Evolutionary conservation across 495 filamentous ascomycete genomes (phyloP).

Genomic region (Tetracladium marchalianum): DNA sequence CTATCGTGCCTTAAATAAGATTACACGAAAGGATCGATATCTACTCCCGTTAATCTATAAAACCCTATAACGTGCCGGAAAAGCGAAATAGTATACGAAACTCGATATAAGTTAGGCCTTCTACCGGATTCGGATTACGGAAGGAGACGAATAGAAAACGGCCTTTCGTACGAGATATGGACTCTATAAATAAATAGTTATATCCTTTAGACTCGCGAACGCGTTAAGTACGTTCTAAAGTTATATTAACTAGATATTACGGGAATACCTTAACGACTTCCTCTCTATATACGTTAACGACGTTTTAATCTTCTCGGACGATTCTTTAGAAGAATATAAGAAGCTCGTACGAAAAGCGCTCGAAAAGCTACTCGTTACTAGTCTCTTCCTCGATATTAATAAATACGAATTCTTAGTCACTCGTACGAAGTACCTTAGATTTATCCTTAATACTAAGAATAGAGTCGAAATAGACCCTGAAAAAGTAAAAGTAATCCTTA

Average conservation of each 20-base stretch:
- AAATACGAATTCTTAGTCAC: conserved; percentile 24
- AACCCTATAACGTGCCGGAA: conserved; percentile 8
- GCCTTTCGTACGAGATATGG: conserved; percentile 25
- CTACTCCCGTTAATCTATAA: conserved; percentile 18
- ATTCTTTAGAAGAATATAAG: conserved; percentile 12
- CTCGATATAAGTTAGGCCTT: conserved; percentile 26
- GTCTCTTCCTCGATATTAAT: conserved; percentile 19
- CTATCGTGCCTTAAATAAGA: conserved; percentile 17
- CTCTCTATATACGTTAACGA: conserved; percentile 22
- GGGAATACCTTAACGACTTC: conserved; percentile 21
- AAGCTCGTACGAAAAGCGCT: conserved; percentile 19
- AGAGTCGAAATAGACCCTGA: conserved; percentile 20
- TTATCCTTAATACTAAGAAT: conserved; percentile 16
- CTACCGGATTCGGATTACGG: conserved; percentile 23
- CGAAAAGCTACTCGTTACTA: conserved; percentile 8
- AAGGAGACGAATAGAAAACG: conserved; percentile 27
- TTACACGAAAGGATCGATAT: conserved; percentile 17
- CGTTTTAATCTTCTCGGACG: conserved; percentile 23
- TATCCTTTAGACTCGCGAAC: conserved; percentile 20
- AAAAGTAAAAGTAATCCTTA: conserved; percentile 21
- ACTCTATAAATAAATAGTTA: conserved; percentile 20
- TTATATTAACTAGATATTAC: conserved; percentile 23
- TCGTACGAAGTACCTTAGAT: conserved; percentile 17
- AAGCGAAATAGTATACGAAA: conserved; percentile 19
- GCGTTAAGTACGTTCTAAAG: conserved; percentile 20